Conservation (phyloP, 1,284 basidiomycete species). For the Cystobasidium sp. region DNA sequence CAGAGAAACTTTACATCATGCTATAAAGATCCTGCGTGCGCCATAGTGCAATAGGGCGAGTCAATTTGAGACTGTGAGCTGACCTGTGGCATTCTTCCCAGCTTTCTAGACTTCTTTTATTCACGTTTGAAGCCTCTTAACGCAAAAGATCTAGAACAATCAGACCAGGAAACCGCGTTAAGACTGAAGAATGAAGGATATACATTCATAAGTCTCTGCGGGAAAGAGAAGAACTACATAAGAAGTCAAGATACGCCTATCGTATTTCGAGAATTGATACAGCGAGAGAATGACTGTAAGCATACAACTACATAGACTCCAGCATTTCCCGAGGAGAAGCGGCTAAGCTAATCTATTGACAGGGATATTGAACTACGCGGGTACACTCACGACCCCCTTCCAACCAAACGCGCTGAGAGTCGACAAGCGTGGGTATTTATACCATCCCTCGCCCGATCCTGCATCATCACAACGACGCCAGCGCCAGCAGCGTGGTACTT, state of each 20-base stretch:
- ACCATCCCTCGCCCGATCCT: slow-evolving; percentile 54
- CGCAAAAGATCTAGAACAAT: neutral
- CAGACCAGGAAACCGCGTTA: slow-evolving; percentile 16
- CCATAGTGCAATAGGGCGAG: neutral
- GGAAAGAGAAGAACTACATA: slow-evolving; percentile 14
- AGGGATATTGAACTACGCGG: slow-evolving; percentile 51
- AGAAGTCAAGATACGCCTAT: slow-evolving; percentile 54
- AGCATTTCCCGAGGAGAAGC: slow-evolving; percentile 5
- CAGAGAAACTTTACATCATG: slow-evolving; percentile 56
- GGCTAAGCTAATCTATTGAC: neutral
- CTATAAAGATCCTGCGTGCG: slow-evolving; percentile 45
- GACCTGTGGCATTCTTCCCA: neutral
- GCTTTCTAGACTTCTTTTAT: slow-evolving; percentile 53
- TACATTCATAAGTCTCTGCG: slow-evolving; percentile 45
- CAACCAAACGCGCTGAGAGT: slow-evolving; percentile 49
- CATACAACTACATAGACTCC: neutral
- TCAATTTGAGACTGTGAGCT: neutral
- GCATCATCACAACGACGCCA: neutral
- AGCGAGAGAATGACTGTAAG: slow-evolving; percentile 23
- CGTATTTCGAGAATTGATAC: slow-evolving; percentile 54
- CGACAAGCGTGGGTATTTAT: slow-evolving; percentile 54
- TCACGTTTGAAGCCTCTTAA: slow-evolving; percentile 45
- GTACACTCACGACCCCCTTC: slow-evolving; percentile 49
- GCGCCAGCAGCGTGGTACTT: neutral
- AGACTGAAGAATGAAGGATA: slow-evolving; percentile 42